Conservation (phyloP, 768 basidiomycete species). For the Auriscalpium orientale region DNA sequence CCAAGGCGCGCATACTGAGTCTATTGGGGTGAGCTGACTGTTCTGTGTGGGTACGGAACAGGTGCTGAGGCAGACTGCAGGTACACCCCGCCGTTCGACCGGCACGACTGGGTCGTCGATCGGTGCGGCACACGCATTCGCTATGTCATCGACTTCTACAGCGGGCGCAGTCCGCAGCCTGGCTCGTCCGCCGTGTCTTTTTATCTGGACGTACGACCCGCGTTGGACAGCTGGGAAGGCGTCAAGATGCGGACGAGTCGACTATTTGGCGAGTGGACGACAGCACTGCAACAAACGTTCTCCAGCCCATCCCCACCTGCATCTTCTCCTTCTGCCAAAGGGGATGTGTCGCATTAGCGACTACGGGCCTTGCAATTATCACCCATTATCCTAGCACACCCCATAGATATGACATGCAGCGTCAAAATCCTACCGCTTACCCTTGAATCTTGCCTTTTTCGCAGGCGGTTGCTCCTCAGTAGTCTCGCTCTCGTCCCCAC, state of each 20-base stretch:
- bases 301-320: too few relatives aligned
- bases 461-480: constrained; percentile 36
- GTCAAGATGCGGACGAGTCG: constrained; percentile 68
- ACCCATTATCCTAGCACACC: too few relatives aligned
- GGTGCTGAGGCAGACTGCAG: constrained; percentile 33
- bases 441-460: constrained; percentile 48
- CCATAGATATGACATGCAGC: too few relatives aligned
- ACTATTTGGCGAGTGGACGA: constrained; percentile 37
- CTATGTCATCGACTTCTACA: constrained; percentile 98
- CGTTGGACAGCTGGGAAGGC: constrained; percentile 92
- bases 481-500: constrained; percentile 32
- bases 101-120: constrained; percentile 96
- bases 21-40: constrained; percentile 65
- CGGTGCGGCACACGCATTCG: constrained; percentile 84
- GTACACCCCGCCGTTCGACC: constrained; percentile 91
- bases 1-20: constrained; percentile 74
- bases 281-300: too few relatives aligned
- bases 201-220: constrained; percentile 90
- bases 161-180: constrained; percentile 51
- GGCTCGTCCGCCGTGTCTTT: constrained; percentile 63
- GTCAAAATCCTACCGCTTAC: constrained; percentile 33
- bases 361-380: too few relatives aligned
- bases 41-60: neutral
- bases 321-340: too few relatives aligned
- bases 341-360: too few relatives aligned